Evolutionary conservation across 345 rosid genomes (phyloP).

Genomic region (Eucalyptus rudis): DNA sequence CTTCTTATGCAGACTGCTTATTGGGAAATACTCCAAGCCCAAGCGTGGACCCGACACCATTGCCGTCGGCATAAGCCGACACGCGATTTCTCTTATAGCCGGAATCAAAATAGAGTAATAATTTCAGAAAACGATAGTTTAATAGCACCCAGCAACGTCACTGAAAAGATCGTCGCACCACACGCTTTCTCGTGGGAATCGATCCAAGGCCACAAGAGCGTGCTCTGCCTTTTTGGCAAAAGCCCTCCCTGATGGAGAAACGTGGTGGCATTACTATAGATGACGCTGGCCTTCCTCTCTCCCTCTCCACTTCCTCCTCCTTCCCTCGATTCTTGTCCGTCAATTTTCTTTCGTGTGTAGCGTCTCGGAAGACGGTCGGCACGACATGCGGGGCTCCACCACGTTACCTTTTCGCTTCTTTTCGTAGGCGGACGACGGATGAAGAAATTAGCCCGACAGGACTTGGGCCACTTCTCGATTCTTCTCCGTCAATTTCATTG

Average conservation of each 20-base stretch:
- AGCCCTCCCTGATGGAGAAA: background rate
- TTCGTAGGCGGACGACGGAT: background rate
- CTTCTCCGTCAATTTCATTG: background rate
- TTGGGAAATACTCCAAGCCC: background rate
- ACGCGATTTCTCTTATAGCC: background rate
- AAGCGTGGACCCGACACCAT: background rate
- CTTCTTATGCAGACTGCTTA: background rate
- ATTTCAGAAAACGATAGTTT: background rate
- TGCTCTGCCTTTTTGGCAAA: background rate
- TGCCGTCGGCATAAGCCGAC: background rate
- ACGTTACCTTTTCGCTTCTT: background rate
- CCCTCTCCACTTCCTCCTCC: background rate
- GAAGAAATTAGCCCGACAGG: background rate
- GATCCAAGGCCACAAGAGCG: background rate
- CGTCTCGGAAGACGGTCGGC: background rate
- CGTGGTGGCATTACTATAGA: background rate
- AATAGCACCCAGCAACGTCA: background rate
- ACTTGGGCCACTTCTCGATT: background rate
- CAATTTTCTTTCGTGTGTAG: background rate
- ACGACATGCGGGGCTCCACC: background rate
- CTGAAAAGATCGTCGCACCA: background rate
- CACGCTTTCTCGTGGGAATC: background rate
- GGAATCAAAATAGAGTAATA: rapidly evolving
- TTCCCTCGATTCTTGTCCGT: background rate
- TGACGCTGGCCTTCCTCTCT: background rate